Base-by-base conservation (phyloP, 768 basidiomycete species). In the Floccularia luteovirens region DNA sequence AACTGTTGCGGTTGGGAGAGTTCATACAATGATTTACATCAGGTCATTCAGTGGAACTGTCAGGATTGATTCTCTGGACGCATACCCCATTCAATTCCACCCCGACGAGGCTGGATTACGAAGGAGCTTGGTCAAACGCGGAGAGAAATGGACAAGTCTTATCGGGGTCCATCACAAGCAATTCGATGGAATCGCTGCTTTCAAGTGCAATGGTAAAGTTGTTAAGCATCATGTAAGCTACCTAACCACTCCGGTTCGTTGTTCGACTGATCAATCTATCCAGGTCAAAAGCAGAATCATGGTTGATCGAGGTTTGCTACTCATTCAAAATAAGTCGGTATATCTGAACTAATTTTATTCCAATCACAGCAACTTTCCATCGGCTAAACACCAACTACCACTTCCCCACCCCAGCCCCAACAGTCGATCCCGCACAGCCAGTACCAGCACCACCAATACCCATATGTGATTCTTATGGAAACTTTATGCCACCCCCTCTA, bases 251-350 rank as follows among this genome's bases (percentile, higher is more conserved):
- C 19, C 3, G 11, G 14, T 11, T 23, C 22, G 36, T 37, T 8
- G 10, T 10, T 8, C 14, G 27, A 30, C 14, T 30, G 10, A 10
- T 30, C 10, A 30, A 10, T 46, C 38, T 21, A 16, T 23, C 23
- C 43, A 78, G 77, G 64, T 79, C 28, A 67, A 63, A 30, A 68
- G 76, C 31, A 62, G 79, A 13, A 69, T 80, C 40, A 79, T 82
- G 75, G 59, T 82, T 31, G 79, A 82, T 49, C 56, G 75, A 52
- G 64, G 72, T 74, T 46, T 19, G 55, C 52, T n/a, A n/a, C n/a
- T n/a, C n/a, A n/a, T 14, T 44, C 19, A 20, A 5, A 28, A 5
- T 16, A 10, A 13, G 10, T 27, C 38, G 33, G 21, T 32, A 32
- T 24, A 38, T 20, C 25, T 10, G 14, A 32, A 19, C 24, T 32